Percentiles rank a stretch among this genome's conserved stretches.
phyloP scores from a whole-genome alignment of 2,329 filamentous ascomycete species.

The Scedosporium minutisporum region DNA sequence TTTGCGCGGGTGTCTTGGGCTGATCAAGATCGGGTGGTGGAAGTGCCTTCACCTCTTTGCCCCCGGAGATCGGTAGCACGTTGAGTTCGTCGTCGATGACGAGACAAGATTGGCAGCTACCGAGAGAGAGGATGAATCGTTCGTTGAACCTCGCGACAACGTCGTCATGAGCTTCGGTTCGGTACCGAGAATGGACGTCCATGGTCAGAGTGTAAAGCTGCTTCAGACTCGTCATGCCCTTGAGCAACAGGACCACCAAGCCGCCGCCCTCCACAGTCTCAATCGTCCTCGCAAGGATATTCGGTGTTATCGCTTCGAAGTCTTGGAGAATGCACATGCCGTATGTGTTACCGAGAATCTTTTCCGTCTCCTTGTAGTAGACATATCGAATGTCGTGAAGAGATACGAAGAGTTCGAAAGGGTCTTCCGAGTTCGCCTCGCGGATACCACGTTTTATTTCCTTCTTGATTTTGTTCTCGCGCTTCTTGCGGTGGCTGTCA shows the following conservation, averaged over 20 bases:
- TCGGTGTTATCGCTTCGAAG: constrained; percentile 96
- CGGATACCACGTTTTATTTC: constrained; percentile 92
- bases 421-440: constrained; percentile 85
- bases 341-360: constrained; percentile 95
- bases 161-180: constrained; percentile 91
- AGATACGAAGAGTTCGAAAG: constrained; percentile 94
- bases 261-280: constrained; percentile 97
- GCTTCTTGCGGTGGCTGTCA: constrained; percentile 86
- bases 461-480: constrained; percentile 96
- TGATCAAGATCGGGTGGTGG: constrained; percentile 67
- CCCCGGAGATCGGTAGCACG: constrained; percentile 91
- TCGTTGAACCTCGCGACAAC: constrained; percentile 96
- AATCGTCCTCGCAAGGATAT: constrained; percentile 84
- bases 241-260: constrained; percentile 78
- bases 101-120: constrained; percentile 88
- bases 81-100: constrained; percentile 98
- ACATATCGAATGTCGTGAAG: constrained; percentile 97
- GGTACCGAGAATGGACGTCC: constrained; percentile 94
- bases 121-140: constrained; percentile 87
- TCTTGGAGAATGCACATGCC: constrained; percentile 98
- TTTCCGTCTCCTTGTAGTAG: constrained; percentile 99
- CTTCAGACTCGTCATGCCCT: constrained; percentile 94
- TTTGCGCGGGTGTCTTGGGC: constrained; percentile 58
- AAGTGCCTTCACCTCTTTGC: constrained; percentile 76
- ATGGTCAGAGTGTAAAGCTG: constrained; percentile 95